Base-by-base conservation (phyloP, 371 early-diverging fungal species). In the Saksenaea vasiformis region DNA sequence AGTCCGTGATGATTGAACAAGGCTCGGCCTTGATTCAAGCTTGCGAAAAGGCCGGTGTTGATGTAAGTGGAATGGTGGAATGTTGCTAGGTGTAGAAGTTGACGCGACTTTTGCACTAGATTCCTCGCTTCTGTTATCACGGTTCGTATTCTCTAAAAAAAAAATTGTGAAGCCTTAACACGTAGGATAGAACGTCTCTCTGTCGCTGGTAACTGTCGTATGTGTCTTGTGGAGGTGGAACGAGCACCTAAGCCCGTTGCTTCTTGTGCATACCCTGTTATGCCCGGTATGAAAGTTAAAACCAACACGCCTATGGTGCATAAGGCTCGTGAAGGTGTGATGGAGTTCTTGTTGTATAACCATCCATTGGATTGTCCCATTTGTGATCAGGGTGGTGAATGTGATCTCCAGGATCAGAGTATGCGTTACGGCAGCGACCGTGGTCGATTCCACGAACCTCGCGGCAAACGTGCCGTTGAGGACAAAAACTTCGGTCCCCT, bases 371-470 rank as follows among this genome's bases (percentile, higher is more conserved):
- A 98, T 79, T 96, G 98, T 81, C 98, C 98, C 53, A 90, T 98
- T 68, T 98, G 98, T 79, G 98, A 98, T 79, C 98, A 97, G 78
- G 98, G 97, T 81, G 98, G 98, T 69, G 98, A 98, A 81, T 98
- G 98, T 76, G 98, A 98, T 78, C 85, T 98, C 63, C 98, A 98
- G 82, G 98, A 98, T 78, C 98, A 98, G 84, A 89, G 91, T 37
- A 91, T 98, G 78, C 90, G 97, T 63, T 98, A 94, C 74, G 98
- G 98, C 65, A 85, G 91, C 19, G 98, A 98, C 77, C 91, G 97
- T 63, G 91, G 94, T 59, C 91, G 98, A 67, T 95, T 93, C 80
- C 44, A 75, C 41, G 96, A 96, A 77, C 77, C 86, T 58, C 86
- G 76, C 44, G 95, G 92, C 63, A 97, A 97, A 86, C 93, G 98